A percentile compares a stretch with the other conserved stretches of the same genome.
Conservation (phyloP, 1,284 basidiomycete genomes). For the Austropuccinia psidii region DNA sequence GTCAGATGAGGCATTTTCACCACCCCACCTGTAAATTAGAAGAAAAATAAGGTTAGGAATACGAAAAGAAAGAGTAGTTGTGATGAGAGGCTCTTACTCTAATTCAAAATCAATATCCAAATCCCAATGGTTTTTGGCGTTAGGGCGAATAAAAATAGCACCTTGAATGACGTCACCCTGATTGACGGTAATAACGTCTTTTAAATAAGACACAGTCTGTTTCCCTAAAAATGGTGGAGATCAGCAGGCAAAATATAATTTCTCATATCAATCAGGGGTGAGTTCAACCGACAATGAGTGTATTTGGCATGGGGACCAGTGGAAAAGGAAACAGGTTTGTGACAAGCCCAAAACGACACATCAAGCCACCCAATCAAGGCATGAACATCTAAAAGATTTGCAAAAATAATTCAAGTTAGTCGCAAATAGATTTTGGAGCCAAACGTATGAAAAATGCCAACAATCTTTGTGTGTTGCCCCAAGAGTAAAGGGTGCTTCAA, state of each 20-base stretch:
- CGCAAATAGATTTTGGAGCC: constrained; percentile 8
- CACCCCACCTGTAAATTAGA: background rate
- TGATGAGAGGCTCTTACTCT: constrained; percentile 46
- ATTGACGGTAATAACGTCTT: constrained; percentile 56
- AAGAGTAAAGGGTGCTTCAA: constrained; percentile 71
- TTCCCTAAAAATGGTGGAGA: constrained; percentile 47
- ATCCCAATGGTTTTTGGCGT: constrained; percentile 81
- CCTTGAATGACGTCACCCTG: constrained; percentile 67
- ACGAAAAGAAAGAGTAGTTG: background rate
- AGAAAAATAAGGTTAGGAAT: background rate
- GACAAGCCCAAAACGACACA: constrained; percentile 87
- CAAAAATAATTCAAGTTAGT: background rate
- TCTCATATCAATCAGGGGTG: constrained; percentile 6
- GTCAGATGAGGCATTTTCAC: constrained; percentile 17
- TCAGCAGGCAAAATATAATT: constrained; percentile 76
- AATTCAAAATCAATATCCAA: constrained; percentile 79
- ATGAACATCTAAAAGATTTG: constrained; percentile 64
- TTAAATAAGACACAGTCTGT: constrained; percentile 95
- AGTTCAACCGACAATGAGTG: constrained; percentile 32
- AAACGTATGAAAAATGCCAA: constrained; percentile 50
- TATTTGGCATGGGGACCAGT: constrained; percentile 84
- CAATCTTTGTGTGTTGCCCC: constrained; percentile 85
- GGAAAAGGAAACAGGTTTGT: constrained; percentile 90
- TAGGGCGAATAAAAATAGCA: constrained; percentile 67
- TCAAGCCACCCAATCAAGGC: constrained; percentile 99